Percentiles rank a stretch among this genome's conserved stretches.
Conservation (phyloP, 2,329 filamentous ascomycete genomes). For the Trichoderma koningii region DNA sequence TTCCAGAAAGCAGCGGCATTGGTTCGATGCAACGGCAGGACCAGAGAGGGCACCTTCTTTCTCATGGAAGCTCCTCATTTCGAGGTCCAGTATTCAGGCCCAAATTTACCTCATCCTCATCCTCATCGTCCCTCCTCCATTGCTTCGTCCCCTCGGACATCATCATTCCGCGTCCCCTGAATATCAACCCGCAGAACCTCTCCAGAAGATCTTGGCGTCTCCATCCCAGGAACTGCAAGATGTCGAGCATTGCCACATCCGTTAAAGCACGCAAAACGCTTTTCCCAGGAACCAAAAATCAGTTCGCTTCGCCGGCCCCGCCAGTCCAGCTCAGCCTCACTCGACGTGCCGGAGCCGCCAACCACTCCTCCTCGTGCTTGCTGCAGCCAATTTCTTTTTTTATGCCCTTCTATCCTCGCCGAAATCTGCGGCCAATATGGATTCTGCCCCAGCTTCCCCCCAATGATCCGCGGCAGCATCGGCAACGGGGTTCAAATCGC, state of each 20-base stretch:
- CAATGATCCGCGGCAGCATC: slow-evolving; percentile 24
- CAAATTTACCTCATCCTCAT: not conserved
- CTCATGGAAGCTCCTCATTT: not conserved
- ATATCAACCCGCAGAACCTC: not conserved
- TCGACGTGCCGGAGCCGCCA: slow-evolving; percentile 9
- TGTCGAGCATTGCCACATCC: slow-evolving; percentile 1
- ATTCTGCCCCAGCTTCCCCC: not conserved
- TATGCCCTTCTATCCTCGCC: not conserved
- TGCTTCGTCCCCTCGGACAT: too few species aligned
- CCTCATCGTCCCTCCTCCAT: not conserved
- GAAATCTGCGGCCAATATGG: not conserved
- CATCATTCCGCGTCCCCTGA: not conserved
- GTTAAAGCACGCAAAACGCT: too few species aligned
- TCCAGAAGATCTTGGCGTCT: not conserved
- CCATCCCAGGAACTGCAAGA: slow-evolving; percentile 1
- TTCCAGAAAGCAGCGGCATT: too few species aligned
- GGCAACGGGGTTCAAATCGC: slow-evolving; percentile 22
- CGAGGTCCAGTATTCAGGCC: not conserved
- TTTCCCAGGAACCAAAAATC: too few species aligned
- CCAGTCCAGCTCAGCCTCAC: not conserved
- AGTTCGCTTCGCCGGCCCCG: not conserved
- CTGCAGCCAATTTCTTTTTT: slow-evolving; percentile 1
- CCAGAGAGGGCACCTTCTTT: not conserved
- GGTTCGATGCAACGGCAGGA: not conserved
- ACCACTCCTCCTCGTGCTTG: not conserved